Evolutionary conservation across 1,284 basidiomycete species (phyloP), one percentile per base, ranked within the genome.

Genomic region (Vanrija sp.): DNA sequence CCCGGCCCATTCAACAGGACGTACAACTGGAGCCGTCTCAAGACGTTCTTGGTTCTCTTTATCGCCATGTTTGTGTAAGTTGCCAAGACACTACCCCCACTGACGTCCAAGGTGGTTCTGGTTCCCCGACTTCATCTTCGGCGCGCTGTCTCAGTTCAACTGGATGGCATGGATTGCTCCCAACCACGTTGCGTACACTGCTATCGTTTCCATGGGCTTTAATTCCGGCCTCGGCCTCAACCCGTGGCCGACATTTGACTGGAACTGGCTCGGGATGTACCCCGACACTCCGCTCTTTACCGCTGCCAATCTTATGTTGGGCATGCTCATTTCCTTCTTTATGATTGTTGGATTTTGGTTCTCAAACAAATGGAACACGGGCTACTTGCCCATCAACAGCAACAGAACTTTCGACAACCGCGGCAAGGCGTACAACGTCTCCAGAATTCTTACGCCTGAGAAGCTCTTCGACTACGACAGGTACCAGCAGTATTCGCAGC

Each of bases 101-200:
- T 34, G 14, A 34, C 34, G 2, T n/a, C 6, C 10, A 38, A 47
- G 39, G 18, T 72, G 68, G 57, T 77, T 72, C 65, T 78, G 70
- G 70, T 73, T 79, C 70, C 75, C 76, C 38, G 71, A 71, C 52
- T 77, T 69, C 60, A 57, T 78, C 38, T 73, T 75, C 56, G 57
- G 54, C 14, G 80, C 78, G 19, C 73, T 84, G 8, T 80, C 80
- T 15, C 78, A 75, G 58, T 84, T 84, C 68, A 81, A 80, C 61
- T 85, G 83, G 83, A 79, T 83, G 16, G 80, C 78, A 55, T 85
- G 83, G 83, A 83, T 85, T 62, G 77, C 72, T 29, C 82, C 82
- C 6, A 66, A 68, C 54, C 65, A 67, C 45, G 43, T 57, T 19
- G 50, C 46, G 8, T 52, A 71, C 4, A 56, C 57, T 43, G 58